Evolutionary conservation across 352 stramenopile genomes (phyloP).

Genomic region (Blastocystis sp.): DNA sequence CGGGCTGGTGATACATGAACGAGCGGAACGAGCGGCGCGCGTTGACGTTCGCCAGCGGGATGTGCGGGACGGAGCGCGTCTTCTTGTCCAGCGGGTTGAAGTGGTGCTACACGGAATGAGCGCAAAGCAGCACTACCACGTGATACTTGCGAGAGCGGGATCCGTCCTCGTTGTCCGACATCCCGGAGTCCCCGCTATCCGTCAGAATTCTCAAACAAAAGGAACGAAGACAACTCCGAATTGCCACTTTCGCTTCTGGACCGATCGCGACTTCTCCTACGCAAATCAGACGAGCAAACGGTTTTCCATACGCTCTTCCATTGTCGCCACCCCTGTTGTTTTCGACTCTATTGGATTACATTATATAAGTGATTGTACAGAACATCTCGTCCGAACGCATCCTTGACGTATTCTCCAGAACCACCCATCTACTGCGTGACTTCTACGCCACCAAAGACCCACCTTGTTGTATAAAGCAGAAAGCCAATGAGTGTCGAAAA

Average conservation of each 20-base stretch:
- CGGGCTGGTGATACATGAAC: constrained; percentile 36
- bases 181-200: neutral
- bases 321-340: neutral
- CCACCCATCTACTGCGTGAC: constrained; percentile 19
- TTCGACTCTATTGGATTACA: neutral
- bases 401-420: constrained; percentile 28
- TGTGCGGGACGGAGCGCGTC: constrained; percentile 31
- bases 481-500: neutral
- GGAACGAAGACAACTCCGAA: neutral
- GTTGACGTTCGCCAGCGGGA: constrained; percentile 35
- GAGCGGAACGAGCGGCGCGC: neutral
- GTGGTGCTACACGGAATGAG: neutral
- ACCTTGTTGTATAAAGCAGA: neutral
- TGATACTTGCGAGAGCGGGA: neutral
- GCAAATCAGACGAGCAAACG: neutral
- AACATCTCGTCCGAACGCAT: constrained; percentile 65
- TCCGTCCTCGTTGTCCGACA: neutral
- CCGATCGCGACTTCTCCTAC: neutral
- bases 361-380: neutral
- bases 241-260: neutral
- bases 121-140: neutral
- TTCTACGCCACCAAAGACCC: neutral
- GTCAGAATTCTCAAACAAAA: neutral
- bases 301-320: neutral
- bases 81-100: neutral